Conservation (phyloP, 495 filamentous ascomycete genomes). For the Podospora pseudopauciseta region DNA sequence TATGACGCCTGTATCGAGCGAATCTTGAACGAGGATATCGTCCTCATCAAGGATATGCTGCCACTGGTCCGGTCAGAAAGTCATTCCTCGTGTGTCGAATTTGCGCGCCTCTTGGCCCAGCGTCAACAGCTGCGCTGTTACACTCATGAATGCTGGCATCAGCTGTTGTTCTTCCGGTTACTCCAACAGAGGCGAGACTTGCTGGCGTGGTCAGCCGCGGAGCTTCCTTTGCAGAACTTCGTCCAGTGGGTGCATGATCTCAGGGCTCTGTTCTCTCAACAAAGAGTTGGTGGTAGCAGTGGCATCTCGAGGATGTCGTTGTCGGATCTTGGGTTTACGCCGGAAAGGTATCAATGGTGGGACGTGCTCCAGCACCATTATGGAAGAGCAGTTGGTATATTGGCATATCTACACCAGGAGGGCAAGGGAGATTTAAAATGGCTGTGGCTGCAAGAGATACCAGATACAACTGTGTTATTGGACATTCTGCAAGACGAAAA, state of each 20-base stretch:
- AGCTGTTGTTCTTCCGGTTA: constrained; percentile 16
- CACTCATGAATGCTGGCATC: constrained; percentile 17
- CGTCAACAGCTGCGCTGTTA: constrained; percentile 9
- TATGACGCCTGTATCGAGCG: constrained; percentile 14
- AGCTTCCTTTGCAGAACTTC: constrained; percentile 13
- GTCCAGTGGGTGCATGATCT: constrained; percentile 20
- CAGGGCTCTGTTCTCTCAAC: constrained; percentile 10
- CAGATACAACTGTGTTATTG: constrained; percentile 8
- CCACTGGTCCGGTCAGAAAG: constrained; percentile 11
- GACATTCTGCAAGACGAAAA: constrained; percentile 9
- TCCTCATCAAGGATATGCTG: constrained; percentile 13
- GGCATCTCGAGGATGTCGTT: constrained; percentile 1
- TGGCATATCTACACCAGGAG: constrained; percentile 13
- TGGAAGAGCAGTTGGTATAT: constrained; percentile 4
- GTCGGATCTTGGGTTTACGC: constrained; percentile 11
- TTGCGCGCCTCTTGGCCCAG: constrained; percentile 14
- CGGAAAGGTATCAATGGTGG: constrained; percentile 16
- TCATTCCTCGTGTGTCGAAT: constrained; percentile 14
- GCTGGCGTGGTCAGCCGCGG: constrained; percentile 16
- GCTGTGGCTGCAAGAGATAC: constrained; percentile 21
- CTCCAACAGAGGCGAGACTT: constrained; percentile 4
- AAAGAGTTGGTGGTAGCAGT: background rate
- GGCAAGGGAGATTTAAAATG: constrained; percentile 13
- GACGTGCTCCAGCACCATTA: constrained; percentile 14
- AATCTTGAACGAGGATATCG: constrained; percentile 15